Base-by-base conservation (phyloP, 768 basidiomycete species). In the Termitomyces sp. region DNA sequence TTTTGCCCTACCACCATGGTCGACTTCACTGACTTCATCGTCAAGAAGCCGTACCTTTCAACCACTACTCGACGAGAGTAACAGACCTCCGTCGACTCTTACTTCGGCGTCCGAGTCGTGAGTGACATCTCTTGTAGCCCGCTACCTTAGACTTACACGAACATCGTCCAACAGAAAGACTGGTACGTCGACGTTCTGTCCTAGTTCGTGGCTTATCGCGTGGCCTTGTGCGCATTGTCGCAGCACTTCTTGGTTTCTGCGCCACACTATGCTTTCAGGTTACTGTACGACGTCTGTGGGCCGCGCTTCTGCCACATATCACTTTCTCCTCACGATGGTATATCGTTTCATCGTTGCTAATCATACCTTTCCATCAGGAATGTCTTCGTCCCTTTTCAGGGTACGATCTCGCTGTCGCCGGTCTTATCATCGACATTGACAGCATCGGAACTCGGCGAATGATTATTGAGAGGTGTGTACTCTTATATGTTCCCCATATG, bases 401-500 rank as follows among this genome's bases (percentile, higher is more conserved):
- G 47, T 48, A 31, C 14, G 47, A 5, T 15, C 14, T 48, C 47
- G 11, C 10, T 48, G 4, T 25, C 4, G 14, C 7, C 43, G 7
- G 4, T 14, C 5, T 4, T 4, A 31, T 48, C 29, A 31, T 15
- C 11, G 29, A 14, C 15, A 6, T 48, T 15, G 29, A 48, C 47
- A 48, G 3, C 12, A 6, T 15, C 47, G 20, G 20, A 1, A 20
- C 20, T 20, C 20, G 3, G 8, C 31, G 29, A 15, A 34, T 17
- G 1, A n/a, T 50, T 8, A 6, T 34, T 2, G 4, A 25, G 25
- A 37, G 36, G 51, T 52, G 25, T 25, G 20, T 17, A 14, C 17
- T 31, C 20, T 5, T 2, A 3, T 5, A 50, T 9, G 5, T 2
- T 5, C 3, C 1, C 3, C n/a, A 14, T 1, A 10, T 11, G 0